Conservation (phyloP, 2,329 filamentous ascomycete species). For the Ophiocordyceps camponoti-leonardi region DNA sequence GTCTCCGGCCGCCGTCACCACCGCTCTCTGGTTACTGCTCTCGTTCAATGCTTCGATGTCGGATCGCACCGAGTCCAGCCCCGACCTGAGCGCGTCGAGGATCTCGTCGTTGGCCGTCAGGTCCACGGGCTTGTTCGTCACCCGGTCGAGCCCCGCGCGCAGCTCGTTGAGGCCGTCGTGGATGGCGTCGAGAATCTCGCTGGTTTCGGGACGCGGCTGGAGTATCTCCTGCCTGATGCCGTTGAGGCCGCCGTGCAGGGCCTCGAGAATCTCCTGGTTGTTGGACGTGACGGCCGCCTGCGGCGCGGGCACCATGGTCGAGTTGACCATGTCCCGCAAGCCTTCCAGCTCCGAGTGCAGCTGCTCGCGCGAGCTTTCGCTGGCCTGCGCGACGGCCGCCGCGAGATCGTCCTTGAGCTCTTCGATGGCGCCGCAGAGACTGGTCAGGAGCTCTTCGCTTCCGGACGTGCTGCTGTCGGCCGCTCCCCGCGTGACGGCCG, state of each 20-base stretch:
- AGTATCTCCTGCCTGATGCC: slow-evolving; percentile 61
- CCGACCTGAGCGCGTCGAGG: slow-evolving; percentile 70
- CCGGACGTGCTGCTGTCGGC: not conserved
- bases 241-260: slow-evolving; percentile 55
- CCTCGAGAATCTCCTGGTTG: slow-evolving; percentile 52
- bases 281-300: slow-evolving; percentile 21
- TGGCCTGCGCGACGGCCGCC: slow-evolving; percentile 21
- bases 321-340: slow-evolving; percentile 61
- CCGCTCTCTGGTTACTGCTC: slow-evolving; percentile 27
- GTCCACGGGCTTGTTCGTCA: slow-evolving; percentile 64
- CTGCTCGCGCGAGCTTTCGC: slow-evolving; percentile 37
- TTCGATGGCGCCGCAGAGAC: slow-evolving; percentile 39
- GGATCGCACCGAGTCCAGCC: slow-evolving; percentile 54
- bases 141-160: slow-evolving; percentile 57
- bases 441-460: not conserved
- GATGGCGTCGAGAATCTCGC: slow-evolving; percentile 76
- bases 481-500: slow-evolving; percentile 18
- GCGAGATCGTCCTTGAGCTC: slow-evolving; percentile 47
- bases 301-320: slow-evolving; percentile 43
- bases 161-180: slow-evolving; percentile 75
- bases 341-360: slow-evolving; percentile 72
- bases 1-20: slow-evolving; percentile 33
- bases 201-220: slow-evolving; percentile 49
- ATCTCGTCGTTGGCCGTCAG: slow-evolving; percentile 80
- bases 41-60: slow-evolving; percentile 70